These are phyloP conservation scores for Xylaria curta DNA, from an alignment of 495 filamentous ascomycete species.

Conservation along the genomic window DNA sequence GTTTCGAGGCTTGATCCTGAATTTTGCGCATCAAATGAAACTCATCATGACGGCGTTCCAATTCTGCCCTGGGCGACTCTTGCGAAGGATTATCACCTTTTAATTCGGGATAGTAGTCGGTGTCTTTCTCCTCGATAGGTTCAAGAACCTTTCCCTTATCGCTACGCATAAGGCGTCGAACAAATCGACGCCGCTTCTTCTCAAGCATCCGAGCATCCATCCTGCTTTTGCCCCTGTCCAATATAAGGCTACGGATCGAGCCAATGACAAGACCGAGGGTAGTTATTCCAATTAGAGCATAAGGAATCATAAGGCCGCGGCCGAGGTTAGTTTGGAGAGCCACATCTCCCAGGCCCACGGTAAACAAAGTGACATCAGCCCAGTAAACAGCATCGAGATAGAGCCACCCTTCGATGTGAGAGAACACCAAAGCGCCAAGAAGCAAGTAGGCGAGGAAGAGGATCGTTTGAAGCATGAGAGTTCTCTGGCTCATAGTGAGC, in stretches of 20 bases:
- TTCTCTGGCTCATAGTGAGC: conserved; percentile 75
- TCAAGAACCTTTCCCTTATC: conserved; percentile 57
- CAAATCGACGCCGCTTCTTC: conserved; percentile 64
- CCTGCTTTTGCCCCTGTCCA: conserved; percentile 76
- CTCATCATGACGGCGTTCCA: conserved; percentile 70
- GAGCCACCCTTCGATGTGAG: conserved; percentile 74
- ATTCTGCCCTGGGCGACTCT: conserved; percentile 50
- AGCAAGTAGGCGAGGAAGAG: conserved; percentile 77
- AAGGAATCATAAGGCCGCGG: conserved; percentile 76
- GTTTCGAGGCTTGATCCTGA: conserved; percentile 65
- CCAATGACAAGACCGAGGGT: conserved; percentile 85
- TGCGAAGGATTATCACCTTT: conserved; percentile 1
- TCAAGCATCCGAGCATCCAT: conserved; percentile 73
- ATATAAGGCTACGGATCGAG: conserved; percentile 77
- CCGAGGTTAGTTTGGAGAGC: conserved; percentile 62
- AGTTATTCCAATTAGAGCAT: conserved; percentile 78
- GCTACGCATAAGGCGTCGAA: conserved; percentile 56
- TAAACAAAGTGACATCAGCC: conserved; percentile 84
- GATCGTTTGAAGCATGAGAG: conserved; percentile 89
- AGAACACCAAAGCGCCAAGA: conserved; percentile 73
- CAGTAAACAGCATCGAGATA: conserved; percentile 84
- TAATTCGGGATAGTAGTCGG: conserved; percentile 23
- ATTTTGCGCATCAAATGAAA: conserved; percentile 86
- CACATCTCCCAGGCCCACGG: conserved; percentile 79
- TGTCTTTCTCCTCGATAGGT: conserved; percentile 49